Base-by-base conservation (phyloP, 208 protist species). In the Trypanosoma rangeli region DNA sequence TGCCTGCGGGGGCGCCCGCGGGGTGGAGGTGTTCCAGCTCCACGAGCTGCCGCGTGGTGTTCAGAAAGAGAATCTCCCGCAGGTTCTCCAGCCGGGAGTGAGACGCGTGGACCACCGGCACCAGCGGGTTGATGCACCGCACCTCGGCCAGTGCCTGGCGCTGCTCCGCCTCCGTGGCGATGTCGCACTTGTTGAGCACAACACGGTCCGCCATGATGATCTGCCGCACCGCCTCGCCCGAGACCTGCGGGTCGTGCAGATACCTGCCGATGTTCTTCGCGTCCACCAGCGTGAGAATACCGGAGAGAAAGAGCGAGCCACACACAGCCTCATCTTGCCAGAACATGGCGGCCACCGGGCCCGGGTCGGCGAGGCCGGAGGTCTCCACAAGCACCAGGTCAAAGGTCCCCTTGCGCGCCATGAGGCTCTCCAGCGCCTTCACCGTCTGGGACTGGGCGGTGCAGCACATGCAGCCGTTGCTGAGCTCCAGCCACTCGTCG, bases 381-480 rank as follows among this genome's bases (percentile, higher is more conserved):
- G 92, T 96, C 69, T 97, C 92, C 18, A 97, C 91, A 12, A 97
- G 78, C 61, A 97, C 90, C 26, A 96, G 75, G 70, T 97, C 94
- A 61, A 97, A 96, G 0, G 87, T 93, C 46, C 92, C 91, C 53
- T 90, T 93, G 31, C 85, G 77, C 69, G 73, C 20, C 75, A 97
- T 93, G 29, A 97, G 79, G 0, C 69, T 80, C 79, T 97, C 94
- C 0, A 97, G 82, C 22, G 91, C 90, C 54, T 82, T 73, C 24
- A 96, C 88, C 2, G 91, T 92, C 68, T 96, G 84, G 15, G 85
- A 83, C 68, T 96, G 94, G 8, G 97, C 92, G 2, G 90, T 97
- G 84, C 97, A 99, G 74, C 95, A 98, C 74, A 98, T 93, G 80
- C 96, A 98, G 8, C 97, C 97, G 68, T 98, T 99, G 49, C 89